phyloP scores from a whole-genome alignment of 1,284 basidiomycete species.

The Thelephora terrestris region DNA sequence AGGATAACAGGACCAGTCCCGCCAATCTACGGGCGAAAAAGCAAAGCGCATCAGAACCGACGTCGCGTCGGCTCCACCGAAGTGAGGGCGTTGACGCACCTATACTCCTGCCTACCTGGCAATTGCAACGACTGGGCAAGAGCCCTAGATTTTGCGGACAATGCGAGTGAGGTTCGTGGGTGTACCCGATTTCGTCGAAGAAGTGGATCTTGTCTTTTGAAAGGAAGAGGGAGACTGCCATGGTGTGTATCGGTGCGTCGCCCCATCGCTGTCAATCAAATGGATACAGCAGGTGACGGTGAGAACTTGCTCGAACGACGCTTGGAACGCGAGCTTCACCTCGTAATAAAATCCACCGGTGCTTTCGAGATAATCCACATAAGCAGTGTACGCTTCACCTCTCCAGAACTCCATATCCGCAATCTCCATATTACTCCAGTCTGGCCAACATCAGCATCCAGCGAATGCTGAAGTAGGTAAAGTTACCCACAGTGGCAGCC shows the following conservation, averaged over 20 bases:
- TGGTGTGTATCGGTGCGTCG: slow-evolving; percentile 81
- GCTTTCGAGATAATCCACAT: slow-evolving; percentile 69
- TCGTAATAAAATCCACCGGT: slow-evolving; percentile 84
- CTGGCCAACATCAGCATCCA: slow-evolving; percentile 22
- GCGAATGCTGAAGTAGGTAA: neutral
- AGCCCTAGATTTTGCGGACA: slow-evolving; percentile 46
- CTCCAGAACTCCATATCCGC: slow-evolving; percentile 78
- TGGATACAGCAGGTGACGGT: neutral
- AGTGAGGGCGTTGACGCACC: slow-evolving; percentile 27
- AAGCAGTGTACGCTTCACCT: slow-evolving; percentile 63
- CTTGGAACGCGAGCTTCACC: slow-evolving; percentile 22
- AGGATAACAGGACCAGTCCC: neutral
- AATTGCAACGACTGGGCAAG: slow-evolving; percentile 37
- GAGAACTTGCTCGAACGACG: slow-evolving; percentile 8
- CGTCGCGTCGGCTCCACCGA: neutral
- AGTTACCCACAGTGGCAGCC: slow-evolving; percentile 64
- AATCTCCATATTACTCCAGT: slow-evolving; percentile 84
- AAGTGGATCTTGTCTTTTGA: slow-evolving; percentile 66
- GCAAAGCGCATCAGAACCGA: neutral
- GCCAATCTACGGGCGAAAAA: neutral
- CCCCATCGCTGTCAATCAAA: slow-evolving; percentile 59
- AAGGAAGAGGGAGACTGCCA: slow-evolving; percentile 68
- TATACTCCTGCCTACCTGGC: slow-evolving; percentile 36
- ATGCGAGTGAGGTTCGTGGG: slow-evolving; percentile 50
- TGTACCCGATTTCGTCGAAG: slow-evolving; percentile 56